phyloP scores from a whole-genome alignment of 2,329 filamentous ascomycete genomes.

The Hirsutella rhossiliensis region DNA sequence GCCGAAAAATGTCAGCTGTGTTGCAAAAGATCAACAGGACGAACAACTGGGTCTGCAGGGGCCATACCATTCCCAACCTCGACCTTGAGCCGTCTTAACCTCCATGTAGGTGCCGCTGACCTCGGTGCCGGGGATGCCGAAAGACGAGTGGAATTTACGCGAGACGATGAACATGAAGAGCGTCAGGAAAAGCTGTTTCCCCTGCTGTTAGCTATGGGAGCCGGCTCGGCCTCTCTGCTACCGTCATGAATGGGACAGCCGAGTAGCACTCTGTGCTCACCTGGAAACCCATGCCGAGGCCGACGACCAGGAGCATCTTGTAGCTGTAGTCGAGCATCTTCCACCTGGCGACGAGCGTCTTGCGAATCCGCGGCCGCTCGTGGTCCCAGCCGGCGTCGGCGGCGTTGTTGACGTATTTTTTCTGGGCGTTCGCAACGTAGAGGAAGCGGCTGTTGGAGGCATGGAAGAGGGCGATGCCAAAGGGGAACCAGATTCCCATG shows the following conservation, averaged over 20 bases:
- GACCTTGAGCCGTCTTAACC: constrained; percentile 28
- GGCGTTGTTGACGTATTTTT: constrained; percentile 20
- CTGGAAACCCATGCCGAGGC: constrained; percentile 42
- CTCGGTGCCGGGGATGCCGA: constrained; percentile 49
- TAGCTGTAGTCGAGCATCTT: constrained; percentile 30
- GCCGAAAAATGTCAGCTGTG: too few species aligned
- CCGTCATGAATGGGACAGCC: background rate
- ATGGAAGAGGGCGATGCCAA: constrained; percentile 55
- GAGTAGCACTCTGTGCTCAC: constrained; percentile 21
- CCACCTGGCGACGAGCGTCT: constrained; percentile 23
- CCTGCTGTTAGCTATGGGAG: background rate
- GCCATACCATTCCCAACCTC: constrained; percentile 51
- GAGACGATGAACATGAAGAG: constrained; percentile 51
- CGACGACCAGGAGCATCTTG: constrained; percentile 37
- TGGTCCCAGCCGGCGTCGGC: constrained; percentile 3
- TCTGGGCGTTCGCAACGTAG: constrained; percentile 43
- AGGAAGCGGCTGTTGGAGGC: constrained; percentile 50
- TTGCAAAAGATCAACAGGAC: too few species aligned
- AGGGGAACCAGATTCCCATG: constrained; percentile 53
- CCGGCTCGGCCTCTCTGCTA: too few species aligned
- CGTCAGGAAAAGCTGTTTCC: constrained; percentile 40
- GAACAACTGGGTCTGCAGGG: background rate
- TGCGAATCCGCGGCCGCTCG: constrained; percentile 6
- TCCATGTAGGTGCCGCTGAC: constrained; percentile 42
- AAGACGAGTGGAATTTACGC: constrained; percentile 50